These are phyloP conservation scores for Edaphochlamys debaryana DNA, from an alignment of 139 green algal species.

Conservation along the genomic window DNA sequence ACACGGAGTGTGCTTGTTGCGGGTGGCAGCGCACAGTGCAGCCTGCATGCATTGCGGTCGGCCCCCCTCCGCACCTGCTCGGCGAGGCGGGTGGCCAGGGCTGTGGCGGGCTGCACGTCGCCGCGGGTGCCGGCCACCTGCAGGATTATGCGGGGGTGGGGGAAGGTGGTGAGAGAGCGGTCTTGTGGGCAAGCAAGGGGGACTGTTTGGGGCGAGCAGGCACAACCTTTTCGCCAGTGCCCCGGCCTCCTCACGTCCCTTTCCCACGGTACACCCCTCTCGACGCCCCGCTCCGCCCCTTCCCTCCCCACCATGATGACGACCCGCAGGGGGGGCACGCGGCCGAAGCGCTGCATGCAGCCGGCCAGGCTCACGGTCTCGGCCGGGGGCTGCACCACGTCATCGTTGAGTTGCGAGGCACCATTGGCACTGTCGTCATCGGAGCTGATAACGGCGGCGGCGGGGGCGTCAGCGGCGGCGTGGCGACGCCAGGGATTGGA, in stretches of 20 bases:
- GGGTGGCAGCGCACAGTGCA: slow-evolving; percentile 57
- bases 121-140: slow-evolving; percentile 76
- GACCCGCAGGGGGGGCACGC: background rate
- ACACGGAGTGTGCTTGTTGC: too few species aligned
- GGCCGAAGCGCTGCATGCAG: slow-evolving; percentile 1
- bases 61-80: too few species aligned
- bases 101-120: slow-evolving; percentile 86
- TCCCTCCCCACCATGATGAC: slow-evolving; percentile 11
- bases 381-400: too few species aligned
- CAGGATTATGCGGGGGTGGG: background rate
- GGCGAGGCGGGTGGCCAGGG: too few species aligned
- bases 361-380: background rate
- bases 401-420: background rate
- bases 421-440: too few species aligned
- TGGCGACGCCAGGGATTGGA: background rate
- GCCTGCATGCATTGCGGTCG: too few species aligned
- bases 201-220: background rate
- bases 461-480: background rate
- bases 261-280: background rate
- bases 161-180: background rate
- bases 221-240: background rate
- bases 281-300: background rate
- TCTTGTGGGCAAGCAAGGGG: background rate
- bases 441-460: background rate
- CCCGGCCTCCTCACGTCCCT: background rate